Evolutionary conservation across 1,284 basidiomycete genomes (phyloP).

Genomic region (Trametes sp.): DNA sequence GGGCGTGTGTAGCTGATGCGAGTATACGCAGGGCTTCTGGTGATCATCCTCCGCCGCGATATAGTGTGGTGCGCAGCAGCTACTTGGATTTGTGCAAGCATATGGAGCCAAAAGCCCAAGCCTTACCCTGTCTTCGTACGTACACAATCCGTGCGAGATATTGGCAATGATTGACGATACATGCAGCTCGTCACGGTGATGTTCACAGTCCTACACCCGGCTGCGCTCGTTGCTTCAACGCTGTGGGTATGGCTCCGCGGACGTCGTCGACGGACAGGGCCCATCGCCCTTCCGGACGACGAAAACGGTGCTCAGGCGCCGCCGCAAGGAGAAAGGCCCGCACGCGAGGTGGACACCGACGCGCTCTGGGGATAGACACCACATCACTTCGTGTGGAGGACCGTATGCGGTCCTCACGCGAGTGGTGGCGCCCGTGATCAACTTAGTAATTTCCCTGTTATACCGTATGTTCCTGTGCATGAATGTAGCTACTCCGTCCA

Average conservation of each 20-base stretch:
- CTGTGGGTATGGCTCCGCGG: slow-evolving; percentile 47
- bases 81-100: slow-evolving; percentile 71
- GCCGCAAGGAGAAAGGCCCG: slow-evolving; percentile 27
- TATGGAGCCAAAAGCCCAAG: slow-evolving; percentile 69
- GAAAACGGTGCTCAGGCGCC: slow-evolving; percentile 15
- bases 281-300: slow-evolving; percentile 55
- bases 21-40: slow-evolving; percentile 51
- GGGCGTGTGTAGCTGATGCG: neutral
- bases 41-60: slow-evolving; percentile 63
- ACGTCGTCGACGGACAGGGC: slow-evolving; percentile 38
- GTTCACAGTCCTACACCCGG: slow-evolving; percentile 68
- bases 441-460: neutral
- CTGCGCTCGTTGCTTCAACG: slow-evolving; percentile 53
- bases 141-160: slow-evolving; percentile 17
- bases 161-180: slow-evolving; percentile 1
- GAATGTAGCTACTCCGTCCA: neutral
- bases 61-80: slow-evolving; percentile 77
- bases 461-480: too few relatives aligned
- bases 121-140: slow-evolving; percentile 68
- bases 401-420: too few relatives aligned
- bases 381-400: too few relatives aligned
- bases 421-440: neutral
- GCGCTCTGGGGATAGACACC: slow-evolving; percentile 42
- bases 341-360: slow-evolving; percentile 41
- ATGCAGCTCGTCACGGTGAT: slow-evolving; percentile 60